phyloP scores from a whole-genome alignment of 208 protist species.

The Acanthamoeba sp. region DNA sequence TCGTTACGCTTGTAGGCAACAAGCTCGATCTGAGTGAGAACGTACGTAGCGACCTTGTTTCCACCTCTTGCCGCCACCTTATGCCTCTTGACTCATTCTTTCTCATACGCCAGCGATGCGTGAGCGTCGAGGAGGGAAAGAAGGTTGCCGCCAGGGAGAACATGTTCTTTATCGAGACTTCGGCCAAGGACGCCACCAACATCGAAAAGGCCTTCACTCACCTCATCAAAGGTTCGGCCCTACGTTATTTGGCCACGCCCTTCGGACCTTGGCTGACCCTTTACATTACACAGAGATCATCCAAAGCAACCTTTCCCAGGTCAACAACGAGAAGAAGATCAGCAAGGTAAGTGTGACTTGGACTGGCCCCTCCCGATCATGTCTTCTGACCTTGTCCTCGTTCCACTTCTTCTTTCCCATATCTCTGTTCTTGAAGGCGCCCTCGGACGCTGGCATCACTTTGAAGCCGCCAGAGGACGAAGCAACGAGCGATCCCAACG shows the following conservation, averaged over 20 bases:
- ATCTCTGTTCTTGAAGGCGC: not conserved
- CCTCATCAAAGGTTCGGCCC: constrained; percentile 4
- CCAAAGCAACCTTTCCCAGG: not conserved
- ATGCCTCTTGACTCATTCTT: not conserved
- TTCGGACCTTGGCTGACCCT: not conserved
- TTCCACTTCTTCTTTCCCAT: not conserved
- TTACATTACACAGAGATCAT: constrained; percentile 17
- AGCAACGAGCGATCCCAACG: not conserved
- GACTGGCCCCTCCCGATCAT: not conserved
- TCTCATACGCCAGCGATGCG: constrained; percentile 88
- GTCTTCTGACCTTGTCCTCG: not conserved
- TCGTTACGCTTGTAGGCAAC: constrained; percentile 99
- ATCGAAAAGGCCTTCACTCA: constrained; percentile 96
- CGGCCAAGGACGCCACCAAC: constrained; percentile 94
- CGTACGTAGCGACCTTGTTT: not conserved
- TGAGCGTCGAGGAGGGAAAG: constrained; percentile 96
- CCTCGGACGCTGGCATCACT: not conserved
- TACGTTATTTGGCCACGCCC: not conserved
- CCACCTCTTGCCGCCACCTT: too few species aligned
- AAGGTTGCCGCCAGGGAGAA: constrained; percentile 96
- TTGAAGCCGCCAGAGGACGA: constrained; percentile 37
- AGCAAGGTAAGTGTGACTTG: not conserved
- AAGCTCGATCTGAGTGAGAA: constrained; percentile 96
- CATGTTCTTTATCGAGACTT: constrained; percentile 98
- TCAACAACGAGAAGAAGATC: not conserved